Evolutionary conservation across 2,329 filamentous ascomycete species (phyloP), one percentile per base, ranked within the genome.

Genomic region (Diaporthe nobilis): DNA sequence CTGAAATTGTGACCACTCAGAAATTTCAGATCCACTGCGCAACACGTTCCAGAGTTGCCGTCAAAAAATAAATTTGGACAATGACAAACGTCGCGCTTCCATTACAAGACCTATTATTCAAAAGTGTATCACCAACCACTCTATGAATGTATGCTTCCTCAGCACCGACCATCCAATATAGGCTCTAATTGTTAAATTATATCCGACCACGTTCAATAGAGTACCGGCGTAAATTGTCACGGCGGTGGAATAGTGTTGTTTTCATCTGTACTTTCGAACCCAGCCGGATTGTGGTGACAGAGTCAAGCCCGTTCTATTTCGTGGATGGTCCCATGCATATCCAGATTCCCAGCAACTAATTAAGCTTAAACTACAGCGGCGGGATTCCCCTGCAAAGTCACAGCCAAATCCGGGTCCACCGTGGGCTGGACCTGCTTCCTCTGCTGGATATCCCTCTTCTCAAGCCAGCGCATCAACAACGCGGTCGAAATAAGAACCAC

Each of bases 401-500:
- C 65, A 39, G 47, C 65, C 34, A 53, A 20, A 20, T 39, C 13
- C 15, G 47, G 47, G 22, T 68, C 34, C 22, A 17, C 49, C 47
- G 47, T 53, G 22, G 63, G 22, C 20, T 25, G 31, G 34, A 9
- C n/a, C 6, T 53, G 22, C 22, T 53, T 53, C 47, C 71, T 65
- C 34, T 55, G 58, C 25, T 25, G n/a, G 31, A 5, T 10, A 39
- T 77, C 73, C 25, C 75, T 71, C n/a, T 57, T 42, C 61, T 77
- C 75, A 25, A 77, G 42, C 73, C 73, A 73, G 9, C 75, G 75
- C 73, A 77, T 71, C 22, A 77, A 37, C 28, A 77, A 34, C 4
- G 73, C 51, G 39, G 73, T 77, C 2, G 67, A 28, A 10, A 77
- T 75, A n/a, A 77, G 61, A 4, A 75, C 42, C 2, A 75, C 73